phyloP scores from a whole-genome alignment of 805 yeast species.

The Saccharomycopsis sp. region DNA sequence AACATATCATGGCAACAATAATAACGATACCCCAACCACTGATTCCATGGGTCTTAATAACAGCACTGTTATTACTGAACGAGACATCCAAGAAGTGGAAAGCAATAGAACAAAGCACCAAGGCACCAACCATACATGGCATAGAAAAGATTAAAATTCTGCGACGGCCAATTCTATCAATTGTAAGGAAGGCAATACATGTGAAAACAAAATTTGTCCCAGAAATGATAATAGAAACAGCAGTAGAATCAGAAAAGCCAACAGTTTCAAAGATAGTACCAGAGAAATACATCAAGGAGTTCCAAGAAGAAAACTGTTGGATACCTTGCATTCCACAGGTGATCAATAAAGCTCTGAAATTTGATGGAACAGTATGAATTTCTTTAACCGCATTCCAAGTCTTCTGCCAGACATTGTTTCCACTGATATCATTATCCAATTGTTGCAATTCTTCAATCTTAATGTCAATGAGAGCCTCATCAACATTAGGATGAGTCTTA shows the following conservation, averaged over 20 bases:
- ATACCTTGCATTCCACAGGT: slow-evolving; percentile 94
- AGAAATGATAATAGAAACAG: slow-evolving; percentile 88
- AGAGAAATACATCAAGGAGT: slow-evolving; percentile 91
- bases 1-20: slow-evolving; percentile 77
- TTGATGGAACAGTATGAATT: slow-evolving; percentile 64
- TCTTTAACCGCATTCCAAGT: slow-evolving; percentile 56
- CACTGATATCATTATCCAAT: slow-evolving; percentile 40
- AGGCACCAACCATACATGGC: slow-evolving; percentile 78
- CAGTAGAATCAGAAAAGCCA: slow-evolving; percentile 83
- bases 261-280: slow-evolving; percentile 87
- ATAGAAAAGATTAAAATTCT: slow-evolving; percentile 69
- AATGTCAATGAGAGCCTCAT: slow-evolving; percentile 55
- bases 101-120: slow-evolving; percentile 80
- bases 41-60: slow-evolving; percentile 40
- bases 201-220: slow-evolving; percentile 93
- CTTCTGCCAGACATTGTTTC: slow-evolving; percentile 40
- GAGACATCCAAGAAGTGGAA: slow-evolving; percentile 76
- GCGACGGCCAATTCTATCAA: slow-evolving; percentile 87
- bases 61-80: slow-evolving; percentile 43
- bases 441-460: slow-evolving; percentile 62
- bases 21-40: slow-evolving; percentile 85
- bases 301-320: slow-evolving; percentile 96
- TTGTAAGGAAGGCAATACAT: slow-evolving; percentile 73
- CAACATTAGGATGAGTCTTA: slow-evolving; percentile 55
- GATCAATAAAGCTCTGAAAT: slow-evolving; percentile 80